Conservation (phyloP, 2,329 filamentous ascomycete genomes). For the Aspergillus luchuensis region DNA sequence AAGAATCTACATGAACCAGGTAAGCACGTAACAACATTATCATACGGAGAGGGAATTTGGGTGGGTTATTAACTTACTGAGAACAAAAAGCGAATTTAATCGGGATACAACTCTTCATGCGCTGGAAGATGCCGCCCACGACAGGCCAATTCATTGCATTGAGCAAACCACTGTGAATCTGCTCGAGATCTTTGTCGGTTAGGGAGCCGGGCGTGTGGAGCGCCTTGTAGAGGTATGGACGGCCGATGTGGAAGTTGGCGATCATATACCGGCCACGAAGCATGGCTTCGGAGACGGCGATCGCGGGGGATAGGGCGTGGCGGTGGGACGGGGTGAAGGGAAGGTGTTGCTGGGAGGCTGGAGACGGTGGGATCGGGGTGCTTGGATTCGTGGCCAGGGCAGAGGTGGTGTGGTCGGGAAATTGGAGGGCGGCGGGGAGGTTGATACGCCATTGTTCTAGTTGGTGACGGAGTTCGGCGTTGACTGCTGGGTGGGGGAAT, state of each 20-base stretch:
- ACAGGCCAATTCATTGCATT: slow-evolving; percentile 48
- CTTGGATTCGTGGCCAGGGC: slow-evolving; percentile 20
- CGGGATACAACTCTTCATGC: slow-evolving; percentile 47
- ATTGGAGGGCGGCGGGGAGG: slow-evolving; percentile 52
- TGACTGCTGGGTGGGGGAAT: slow-evolving; percentile 51
- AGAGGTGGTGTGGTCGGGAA: slow-evolving; percentile 36
- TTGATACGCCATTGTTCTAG: slow-evolving; percentile 58
- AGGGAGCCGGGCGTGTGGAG: slow-evolving; percentile 41
- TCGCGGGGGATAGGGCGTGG: slow-evolving; percentile 36
- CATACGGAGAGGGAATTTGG: too few species aligned
- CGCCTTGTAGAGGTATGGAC: slow-evolving; percentile 46
- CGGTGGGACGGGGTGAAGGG: slow-evolving; percentile 9
- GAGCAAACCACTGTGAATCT: slow-evolving; percentile 41
- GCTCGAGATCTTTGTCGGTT: slow-evolving; percentile 44
- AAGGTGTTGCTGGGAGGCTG: slow-evolving; percentile 25
- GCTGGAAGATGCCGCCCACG: slow-evolving; percentile 40
- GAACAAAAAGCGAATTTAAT: slow-evolving; percentile 47
- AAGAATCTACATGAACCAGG: slow-evolving; percentile 36
- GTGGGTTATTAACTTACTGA: slow-evolving; percentile 29
- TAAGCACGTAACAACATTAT: too few species aligned
- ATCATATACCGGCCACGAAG: slow-evolving; percentile 41
- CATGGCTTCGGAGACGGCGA: slow-evolving; percentile 42
- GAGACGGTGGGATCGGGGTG: slow-evolving; percentile 24
- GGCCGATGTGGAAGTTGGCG: slow-evolving; percentile 45
- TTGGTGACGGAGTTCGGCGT: slow-evolving; percentile 56